Evolutionary conservation across 2,329 filamentous ascomycete species (phyloP).

Genomic region (Pestalotiopsis sp.): DNA sequence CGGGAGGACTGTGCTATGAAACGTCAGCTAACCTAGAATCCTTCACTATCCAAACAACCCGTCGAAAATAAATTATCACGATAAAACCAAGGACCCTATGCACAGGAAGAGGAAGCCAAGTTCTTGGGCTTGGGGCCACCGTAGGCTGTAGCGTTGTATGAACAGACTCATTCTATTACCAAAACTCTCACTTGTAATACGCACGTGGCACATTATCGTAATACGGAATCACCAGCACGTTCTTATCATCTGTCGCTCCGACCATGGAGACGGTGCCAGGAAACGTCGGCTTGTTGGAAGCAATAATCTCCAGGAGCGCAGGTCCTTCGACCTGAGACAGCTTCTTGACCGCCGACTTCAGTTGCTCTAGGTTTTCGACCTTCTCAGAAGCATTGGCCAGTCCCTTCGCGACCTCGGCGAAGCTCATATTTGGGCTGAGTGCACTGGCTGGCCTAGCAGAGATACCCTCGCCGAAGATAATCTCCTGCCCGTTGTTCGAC

Average conservation of each 20-base stretch:
- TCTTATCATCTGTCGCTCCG: slow-evolving; percentile 38
- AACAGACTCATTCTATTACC: neutral
- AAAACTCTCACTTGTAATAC: neutral
- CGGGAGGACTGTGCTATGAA: neutral
- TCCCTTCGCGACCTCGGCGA: slow-evolving; percentile 35
- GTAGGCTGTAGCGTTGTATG: too few species aligned
- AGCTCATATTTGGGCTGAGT: slow-evolving; percentile 37
- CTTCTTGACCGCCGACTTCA: slow-evolving; percentile 29
- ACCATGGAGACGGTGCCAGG: slow-evolving; percentile 39
- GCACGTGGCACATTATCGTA: slow-evolving; percentile 43
- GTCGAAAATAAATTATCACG: too few species aligned
- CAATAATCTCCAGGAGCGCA: slow-evolving; percentile 39
- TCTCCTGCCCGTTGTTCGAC: slow-evolving; percentile 41
- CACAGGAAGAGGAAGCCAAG: too few species aligned
- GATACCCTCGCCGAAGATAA: slow-evolving; percentile 37
- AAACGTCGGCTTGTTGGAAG: slow-evolving; percentile 35
- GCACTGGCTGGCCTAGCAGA: slow-evolving; percentile 27
- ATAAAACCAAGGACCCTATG: too few species aligned
- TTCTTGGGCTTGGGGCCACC: too few species aligned
- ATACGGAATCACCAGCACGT: slow-evolving; percentile 47
- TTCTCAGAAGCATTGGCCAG: slow-evolving; percentile 32
- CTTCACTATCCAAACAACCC: too few species aligned
- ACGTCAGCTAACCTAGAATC: too few species aligned
- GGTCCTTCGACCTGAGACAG: slow-evolving; percentile 30
- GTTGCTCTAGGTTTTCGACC: slow-evolving; percentile 27